Evolutionary conservation across 2,329 filamentous ascomycete species (phyloP).

Genomic region (Fusarium decemcellulare): DNA sequence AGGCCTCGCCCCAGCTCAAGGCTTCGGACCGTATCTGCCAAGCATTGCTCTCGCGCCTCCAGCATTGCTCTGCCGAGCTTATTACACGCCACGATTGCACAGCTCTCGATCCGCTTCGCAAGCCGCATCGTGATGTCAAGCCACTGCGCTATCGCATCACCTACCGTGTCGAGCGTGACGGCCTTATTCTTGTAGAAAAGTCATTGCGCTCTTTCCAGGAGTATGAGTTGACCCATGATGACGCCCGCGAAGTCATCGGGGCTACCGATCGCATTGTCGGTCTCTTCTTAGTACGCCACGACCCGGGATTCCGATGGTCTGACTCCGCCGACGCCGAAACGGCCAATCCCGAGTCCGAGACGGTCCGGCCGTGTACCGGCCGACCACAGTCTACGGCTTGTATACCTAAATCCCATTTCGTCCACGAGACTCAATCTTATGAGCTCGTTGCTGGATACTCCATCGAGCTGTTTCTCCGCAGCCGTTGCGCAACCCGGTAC

Average conservation of each 20-base stretch:
- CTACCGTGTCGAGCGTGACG: conserved; percentile 61
- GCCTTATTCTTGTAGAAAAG: conserved; percentile 59
- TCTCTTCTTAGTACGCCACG: conserved; percentile 65
- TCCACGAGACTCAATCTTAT: conserved; percentile 49
- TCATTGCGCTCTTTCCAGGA: conserved; percentile 66
- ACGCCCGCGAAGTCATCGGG: conserved; percentile 62
- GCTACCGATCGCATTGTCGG: conserved; percentile 66
- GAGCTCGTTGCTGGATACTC: conserved; percentile 62
- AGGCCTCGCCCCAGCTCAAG: conserved; percentile 59
- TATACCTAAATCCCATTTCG: conserved; percentile 61
- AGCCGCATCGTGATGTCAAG: conserved; percentile 56
- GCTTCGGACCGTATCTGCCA: conserved; percentile 63
- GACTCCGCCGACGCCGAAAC: conserved; percentile 58
- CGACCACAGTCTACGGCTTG: conserved; percentile 62
- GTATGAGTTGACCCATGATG: conserved; percentile 58
- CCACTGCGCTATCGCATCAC: conserved; percentile 64
- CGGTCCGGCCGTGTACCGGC: conserved; percentile 57
- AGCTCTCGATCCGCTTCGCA: conserved; percentile 58
- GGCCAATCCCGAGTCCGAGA: conserved; percentile 53
- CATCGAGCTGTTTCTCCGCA: conserved; percentile 62
- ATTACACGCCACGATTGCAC: conserved; percentile 66
- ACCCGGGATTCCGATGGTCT: conserved; percentile 64
- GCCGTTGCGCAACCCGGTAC: conserved; percentile 52
- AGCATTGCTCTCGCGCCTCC: conserved; percentile 64
- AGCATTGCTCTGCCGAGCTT: conserved; percentile 67